These are phyloP conservation scores for Sugiyamaella pinicola DNA, from an alignment of 1,139 yeast genomes.

Conservation along the genomic window DNA sequence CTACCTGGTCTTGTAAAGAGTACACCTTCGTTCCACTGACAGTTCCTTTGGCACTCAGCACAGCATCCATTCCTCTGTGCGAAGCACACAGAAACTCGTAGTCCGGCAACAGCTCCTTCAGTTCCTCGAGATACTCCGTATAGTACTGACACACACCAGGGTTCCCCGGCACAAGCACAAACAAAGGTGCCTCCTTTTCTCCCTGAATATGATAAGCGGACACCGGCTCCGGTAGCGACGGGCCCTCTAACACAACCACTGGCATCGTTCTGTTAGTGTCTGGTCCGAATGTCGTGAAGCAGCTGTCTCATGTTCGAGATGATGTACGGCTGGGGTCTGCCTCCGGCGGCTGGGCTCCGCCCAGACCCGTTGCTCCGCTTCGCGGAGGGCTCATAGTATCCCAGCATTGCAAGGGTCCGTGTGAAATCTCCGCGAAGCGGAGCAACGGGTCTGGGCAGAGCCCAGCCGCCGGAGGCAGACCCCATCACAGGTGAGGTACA, in stretches of 20 bases:
- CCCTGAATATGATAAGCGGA: constrained; percentile 17
- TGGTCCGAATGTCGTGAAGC: background rate
- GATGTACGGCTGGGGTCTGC: background rate
- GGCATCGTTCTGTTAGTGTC: constrained; percentile 3
- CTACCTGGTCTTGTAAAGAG: constrained; percentile 53
- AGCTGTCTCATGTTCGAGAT: too few species aligned
- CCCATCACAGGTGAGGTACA: too few species aligned
- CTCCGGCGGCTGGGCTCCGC: background rate
- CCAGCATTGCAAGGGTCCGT: too few species aligned
- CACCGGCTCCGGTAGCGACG: constrained; percentile 10
- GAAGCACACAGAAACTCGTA: constrained; percentile 57
- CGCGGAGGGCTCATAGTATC: background rate
- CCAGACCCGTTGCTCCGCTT: background rate
- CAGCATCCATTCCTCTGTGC: constrained; percentile 52
- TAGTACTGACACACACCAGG: constrained; percentile 68
- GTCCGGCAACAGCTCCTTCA: constrained; percentile 50
- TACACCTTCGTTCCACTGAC: constrained; percentile 36
- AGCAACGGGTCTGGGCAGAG: background rate
- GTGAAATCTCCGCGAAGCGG: background rate
- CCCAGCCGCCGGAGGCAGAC: background rate
- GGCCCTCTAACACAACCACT: constrained; percentile 9
- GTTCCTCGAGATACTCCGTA: constrained; percentile 50
- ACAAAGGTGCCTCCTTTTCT: constrained; percentile 38
- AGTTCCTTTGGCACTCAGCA: constrained; percentile 23
- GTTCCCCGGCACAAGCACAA: constrained; percentile 67